Base-by-base conservation (phyloP, 495 filamentous ascomycete species). In the Bryoglossum gracile region DNA sequence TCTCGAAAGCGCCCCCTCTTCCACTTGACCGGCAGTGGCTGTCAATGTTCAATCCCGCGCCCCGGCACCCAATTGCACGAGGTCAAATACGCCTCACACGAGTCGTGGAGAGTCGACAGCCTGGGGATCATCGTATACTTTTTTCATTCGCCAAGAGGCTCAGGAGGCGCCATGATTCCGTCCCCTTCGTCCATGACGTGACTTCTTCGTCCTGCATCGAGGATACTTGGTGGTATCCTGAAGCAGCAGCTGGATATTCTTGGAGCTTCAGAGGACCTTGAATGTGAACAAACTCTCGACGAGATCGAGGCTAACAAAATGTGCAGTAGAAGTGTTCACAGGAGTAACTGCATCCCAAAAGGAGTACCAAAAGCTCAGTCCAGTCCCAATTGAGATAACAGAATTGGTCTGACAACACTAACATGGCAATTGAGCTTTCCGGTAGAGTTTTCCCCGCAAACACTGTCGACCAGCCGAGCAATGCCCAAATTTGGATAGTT, bases 161-260 rank as follows among this genome's bases (percentile, higher is more conserved):
- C 26, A 40, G 13, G 30, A 30, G 10, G 30, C 23, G 40, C 45
- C 45, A 43, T 48, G 19, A 48, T 44, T 48, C 51, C 45, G 44
- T 54, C 46, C 51, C 51, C 25, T 54, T 54, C 14, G 28, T 48
- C 51, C 51, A 48, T 54, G 51, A 48, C 43, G 43, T 47, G 50
- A 47, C n/a, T n/a, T n/a, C n/a, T n/a, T n/a, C n/a, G n/a, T n/a
- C n/a, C n/a, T n/a, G n/a, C n/a, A n/a, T n/a, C n/a, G n/a, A n/a
- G n/a, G n/a, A n/a, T n/a, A n/a, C n/a, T n/a, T n/a, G n/a, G n/a
- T n/a, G n/a, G n/a, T n/a, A n/a, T n/a, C n/a, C n/a, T n/a, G n/a
- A n/a, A n/a, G n/a, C n/a, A n/a, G n/a, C n/a, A n/a, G n/a, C n/a
- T n/a, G n/a, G n/a, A n/a, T n/a, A n/a, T n/a, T n/a, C n/a, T n/a